Evolutionary conservation across 1,284 basidiomycete species (phyloP), one percentile per base, ranked within the genome.

Genomic region (Xerocomus minutiporus): DNA sequence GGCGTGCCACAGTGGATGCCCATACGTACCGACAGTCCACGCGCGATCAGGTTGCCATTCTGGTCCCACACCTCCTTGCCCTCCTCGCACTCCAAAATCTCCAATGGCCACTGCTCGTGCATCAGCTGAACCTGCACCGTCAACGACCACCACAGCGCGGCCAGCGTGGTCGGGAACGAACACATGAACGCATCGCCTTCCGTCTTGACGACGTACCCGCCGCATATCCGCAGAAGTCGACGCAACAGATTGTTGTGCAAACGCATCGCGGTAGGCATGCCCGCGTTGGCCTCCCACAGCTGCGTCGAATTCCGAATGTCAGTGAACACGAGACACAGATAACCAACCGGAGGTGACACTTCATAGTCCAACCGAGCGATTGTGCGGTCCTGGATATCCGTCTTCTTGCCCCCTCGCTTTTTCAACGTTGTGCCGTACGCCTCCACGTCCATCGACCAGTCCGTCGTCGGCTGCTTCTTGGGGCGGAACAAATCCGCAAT

Each of bases 111-210:
- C 28, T 86, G 76, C 59, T 91, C 85, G n/a, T 86, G 78, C 39
- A 98, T 76, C 15, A 99, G 78, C 61, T 90, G 84, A 40, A 88
- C 74, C 71, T 99, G 97, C 36, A 96, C 92, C 39, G 82, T 86
- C 66, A 98, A 80, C 62, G 88, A 91, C 92, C 93, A 99, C 75
- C 94, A 84, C 36, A 99, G 71, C 0, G 93, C 97, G 0, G 91
- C 81, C 4, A 92, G 79, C 8, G 94, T 84, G 5, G 85, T 91
- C 8, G 91, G 90, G 80, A 99, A 99, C 15, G 94, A 95, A 46
- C 96, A 95, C 91, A 99, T 97, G 77, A 99, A 99, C 0, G 96
- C 88, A 66, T 99, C 97, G 35, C 97, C 97, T 86, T 99, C 97
- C 20, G 97, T 99, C 73, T 99, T 99, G 64, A 98, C 96, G 73